Conservation (phyloP, 2,329 filamentous ascomycete genomes). For the Lachnellula hyalina region DNA sequence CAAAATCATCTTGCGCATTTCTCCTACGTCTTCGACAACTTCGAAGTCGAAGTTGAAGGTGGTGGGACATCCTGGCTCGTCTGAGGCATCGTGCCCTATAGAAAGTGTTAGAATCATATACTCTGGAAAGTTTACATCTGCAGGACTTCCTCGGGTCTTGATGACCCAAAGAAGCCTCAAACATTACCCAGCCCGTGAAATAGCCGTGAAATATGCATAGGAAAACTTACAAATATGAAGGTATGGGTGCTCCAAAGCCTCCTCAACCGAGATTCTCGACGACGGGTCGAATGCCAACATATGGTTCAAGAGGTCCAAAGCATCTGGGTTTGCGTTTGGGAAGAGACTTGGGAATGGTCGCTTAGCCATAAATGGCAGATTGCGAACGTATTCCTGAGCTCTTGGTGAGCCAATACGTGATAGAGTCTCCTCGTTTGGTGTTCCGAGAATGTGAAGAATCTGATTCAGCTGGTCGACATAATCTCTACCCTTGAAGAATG, state of each 20-base stretch:
- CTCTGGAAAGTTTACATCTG: too few relatives aligned
- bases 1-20: slow-evolving; percentile 96
- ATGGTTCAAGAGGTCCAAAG: slow-evolving; percentile 87
- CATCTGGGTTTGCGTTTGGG: slow-evolving; percentile 91
- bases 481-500: slow-evolving; percentile 98
- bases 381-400: slow-evolving; percentile 96
- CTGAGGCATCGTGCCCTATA: slow-evolving; percentile 87
- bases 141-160: neutral
- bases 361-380: slow-evolving; percentile 92
- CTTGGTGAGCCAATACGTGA: slow-evolving; percentile 90
- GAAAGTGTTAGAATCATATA: neutral
- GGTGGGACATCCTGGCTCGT: slow-evolving; percentile 88
- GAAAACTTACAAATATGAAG: slow-evolving; percentile 62
- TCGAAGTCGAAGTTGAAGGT: slow-evolving; percentile 99
- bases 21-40: slow-evolving; percentile 86
- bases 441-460: slow-evolving; percentile 96
- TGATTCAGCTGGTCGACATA: slow-evolving; percentile 99
- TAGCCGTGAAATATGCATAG: too few relatives aligned
- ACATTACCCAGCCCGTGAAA: neutral
- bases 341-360: slow-evolving; percentile 84
- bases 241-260: slow-evolving; percentile 93
- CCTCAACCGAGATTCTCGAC: slow-evolving; percentile 87
- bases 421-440: slow-evolving; percentile 91
- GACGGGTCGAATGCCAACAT: slow-evolving; percentile 98
- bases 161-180: neutral